A percentile compares a stretch with the other conserved stretches of the same genome.
These are phyloP conservation scores for Aspergillus sclerotiicarbonarius DNA, from an alignment of 495 filamentous ascomycete species.

Conservation along the genomic window DNA sequence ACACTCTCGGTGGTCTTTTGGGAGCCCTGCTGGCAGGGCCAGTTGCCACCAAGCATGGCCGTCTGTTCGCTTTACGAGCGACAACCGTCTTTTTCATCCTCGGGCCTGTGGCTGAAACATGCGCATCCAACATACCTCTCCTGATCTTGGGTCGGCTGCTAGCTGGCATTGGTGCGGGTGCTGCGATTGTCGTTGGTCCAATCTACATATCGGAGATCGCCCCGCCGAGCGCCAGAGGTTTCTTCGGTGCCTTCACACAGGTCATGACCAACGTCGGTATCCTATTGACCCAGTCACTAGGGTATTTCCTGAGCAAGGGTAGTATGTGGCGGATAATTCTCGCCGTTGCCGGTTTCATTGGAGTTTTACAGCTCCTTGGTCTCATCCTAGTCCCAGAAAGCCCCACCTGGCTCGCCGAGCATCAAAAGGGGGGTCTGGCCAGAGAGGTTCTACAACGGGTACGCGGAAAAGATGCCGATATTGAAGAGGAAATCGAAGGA, in stretches of 20 bases:
- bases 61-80: constrained; percentile 65
- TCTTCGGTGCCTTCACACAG: constrained; percentile 90
- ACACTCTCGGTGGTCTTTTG: constrained; percentile 83
- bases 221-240: constrained; percentile 72
- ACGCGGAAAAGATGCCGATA: constrained; percentile 63
- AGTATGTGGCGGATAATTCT: constrained; percentile 82
- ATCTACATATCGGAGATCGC: constrained; percentile 91
- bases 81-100: constrained; percentile 73
- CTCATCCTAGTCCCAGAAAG: constrained; percentile 76
- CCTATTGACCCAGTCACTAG: constrained; percentile 74
- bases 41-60: constrained; percentile 67
- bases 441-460: constrained; percentile 68
- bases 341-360: constrained; percentile 67
- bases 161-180: constrained; percentile 80
- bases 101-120: constrained; percentile 71
- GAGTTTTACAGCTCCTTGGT: constrained; percentile 60
- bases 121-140: constrained; percentile 63
- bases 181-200: constrained; percentile 89
- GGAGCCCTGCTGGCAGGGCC: constrained; percentile 80
- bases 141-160: constrained; percentile 74
- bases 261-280: constrained; percentile 95
- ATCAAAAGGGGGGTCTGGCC: constrained; percentile 59
- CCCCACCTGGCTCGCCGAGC: constrained; percentile 77
- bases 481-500: constrained; percentile 68
- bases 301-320: constrained; percentile 78